Conservation (phyloP, 768 basidiomycete species). For the Suillus alpinus region DNA sequence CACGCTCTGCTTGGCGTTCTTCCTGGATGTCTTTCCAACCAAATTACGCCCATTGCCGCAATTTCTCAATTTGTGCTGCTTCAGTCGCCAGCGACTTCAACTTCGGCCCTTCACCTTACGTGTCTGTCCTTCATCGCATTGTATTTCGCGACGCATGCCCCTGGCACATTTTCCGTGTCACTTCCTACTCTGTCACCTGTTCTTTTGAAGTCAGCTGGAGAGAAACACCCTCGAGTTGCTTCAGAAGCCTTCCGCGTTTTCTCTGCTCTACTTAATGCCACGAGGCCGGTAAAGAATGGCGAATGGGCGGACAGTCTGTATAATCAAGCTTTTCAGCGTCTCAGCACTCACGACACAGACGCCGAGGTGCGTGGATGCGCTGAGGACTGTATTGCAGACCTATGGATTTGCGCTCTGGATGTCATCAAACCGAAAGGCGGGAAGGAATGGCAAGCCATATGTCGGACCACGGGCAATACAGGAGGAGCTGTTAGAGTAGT, state of each 20-base stretch:
- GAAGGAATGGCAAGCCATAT: conserved; percentile 80
- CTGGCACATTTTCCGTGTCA: conserved; percentile 53
- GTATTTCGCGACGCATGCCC: conserved; percentile 70
- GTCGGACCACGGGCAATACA: conserved; percentile 65
- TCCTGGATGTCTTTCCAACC: conserved; percentile 75
- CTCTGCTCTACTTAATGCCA: conserved; percentile 73
- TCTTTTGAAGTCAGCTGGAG: conserved; percentile 69
- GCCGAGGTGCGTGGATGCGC: conserved; percentile 84
- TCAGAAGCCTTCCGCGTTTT: conserved; percentile 88
- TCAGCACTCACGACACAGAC: conserved; percentile 84
- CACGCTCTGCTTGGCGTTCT: conserved; percentile 74
- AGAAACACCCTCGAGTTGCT: conserved; percentile 86
- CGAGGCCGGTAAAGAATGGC: conserved; percentile 62
- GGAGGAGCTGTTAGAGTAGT: conserved; percentile 80
- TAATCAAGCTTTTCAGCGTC: conserved; percentile 63
- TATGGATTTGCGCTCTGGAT: conserved; percentile 87
- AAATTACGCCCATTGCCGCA: conserved; percentile 60
- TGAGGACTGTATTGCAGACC: conserved; percentile 78
- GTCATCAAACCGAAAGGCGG: conserved; percentile 58
- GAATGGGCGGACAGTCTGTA: conserved; percentile 78
- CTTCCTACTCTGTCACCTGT: conserved; percentile 71
- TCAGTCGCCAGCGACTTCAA: conserved; percentile 68
- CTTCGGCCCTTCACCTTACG: conserved; percentile 79
- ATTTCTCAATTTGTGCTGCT: conserved; percentile 65
- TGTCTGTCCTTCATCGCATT: conserved; percentile 82